Evolutionary conservation across 371 early-diverging fungal species (phyloP).

Genomic region (Apophysomyces elegans): DNA sequence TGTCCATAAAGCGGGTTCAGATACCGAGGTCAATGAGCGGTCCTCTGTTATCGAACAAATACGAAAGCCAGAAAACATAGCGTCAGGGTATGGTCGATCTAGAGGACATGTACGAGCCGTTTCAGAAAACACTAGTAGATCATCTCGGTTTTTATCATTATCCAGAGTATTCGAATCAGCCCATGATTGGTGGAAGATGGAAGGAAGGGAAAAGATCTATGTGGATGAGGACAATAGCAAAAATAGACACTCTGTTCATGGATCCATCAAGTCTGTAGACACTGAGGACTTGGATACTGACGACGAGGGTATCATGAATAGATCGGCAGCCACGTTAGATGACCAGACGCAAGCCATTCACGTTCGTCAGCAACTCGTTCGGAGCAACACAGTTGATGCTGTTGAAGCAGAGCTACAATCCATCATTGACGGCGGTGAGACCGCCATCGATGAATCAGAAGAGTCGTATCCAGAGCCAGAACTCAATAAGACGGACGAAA

Average conservation of each 20-base stretch:
- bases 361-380: slow-evolving; percentile 23
- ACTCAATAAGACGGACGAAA: slow-evolving; percentile 10
- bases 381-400: slow-evolving; percentile 60
- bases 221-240: slow-evolving; percentile 1
- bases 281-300: slow-evolving; percentile 27
- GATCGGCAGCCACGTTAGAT: slow-evolving; percentile 12
- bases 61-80: neutral
- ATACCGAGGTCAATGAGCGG: slow-evolving; percentile 20
- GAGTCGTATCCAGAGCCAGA: slow-evolving; percentile 8
- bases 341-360: slow-evolving; percentile 9
- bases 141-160: slow-evolving; percentile 28
- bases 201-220: slow-evolving; percentile 15
- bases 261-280: slow-evolving; percentile 29
- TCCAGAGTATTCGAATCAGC: slow-evolving; percentile 36
- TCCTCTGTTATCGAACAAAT: neutral
- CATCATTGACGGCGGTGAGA: slow-evolving; percentile 51
- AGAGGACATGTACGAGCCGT: slow-evolving; percentile 35
- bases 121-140: slow-evolving; percentile 28
- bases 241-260: slow-evolving; percentile 17
- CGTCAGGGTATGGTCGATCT: slow-evolving; percentile 10
- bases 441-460: slow-evolving; percentile 13
- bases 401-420: slow-evolving; percentile 65
- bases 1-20: slow-evolving; percentile 24
- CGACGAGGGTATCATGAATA: slow-evolving; percentile 17
- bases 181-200: slow-evolving; percentile 25